These are phyloP conservation scores for Bombardia bombarda DNA, from an alignment of 495 filamentous ascomycete genomes.

Conservation along the genomic window DNA sequence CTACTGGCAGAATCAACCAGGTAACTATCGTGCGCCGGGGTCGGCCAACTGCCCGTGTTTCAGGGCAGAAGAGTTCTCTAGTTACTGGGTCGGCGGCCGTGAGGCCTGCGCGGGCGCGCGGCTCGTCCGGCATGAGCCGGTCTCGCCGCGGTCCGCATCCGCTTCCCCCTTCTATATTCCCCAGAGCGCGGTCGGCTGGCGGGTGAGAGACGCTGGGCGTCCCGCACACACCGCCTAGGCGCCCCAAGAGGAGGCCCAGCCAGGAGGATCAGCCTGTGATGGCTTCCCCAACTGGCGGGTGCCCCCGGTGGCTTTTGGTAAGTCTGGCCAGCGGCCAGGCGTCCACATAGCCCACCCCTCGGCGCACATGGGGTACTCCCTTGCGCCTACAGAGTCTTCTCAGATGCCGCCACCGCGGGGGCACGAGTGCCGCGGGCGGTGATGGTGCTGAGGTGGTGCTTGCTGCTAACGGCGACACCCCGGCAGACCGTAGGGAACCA, in stretches of 20 bases:
- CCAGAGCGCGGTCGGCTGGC: not conserved
- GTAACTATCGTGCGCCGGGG: not conserved
- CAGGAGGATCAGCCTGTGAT: not conserved
- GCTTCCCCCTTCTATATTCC: not conserved
- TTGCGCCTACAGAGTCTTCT: not conserved
- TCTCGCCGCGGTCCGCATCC: not conserved
- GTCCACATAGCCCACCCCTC: conserved; percentile 6
- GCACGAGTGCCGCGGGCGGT: not conserved
- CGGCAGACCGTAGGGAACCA: not conserved
- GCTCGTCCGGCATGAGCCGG: conserved; percentile 4
- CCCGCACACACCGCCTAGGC: not conserved
- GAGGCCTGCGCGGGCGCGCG: conserved; percentile 9
- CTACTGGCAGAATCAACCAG: conserved; percentile 59
- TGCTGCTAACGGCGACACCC: not conserved
- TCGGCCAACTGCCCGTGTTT: not conserved
- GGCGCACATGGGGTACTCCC: not conserved
- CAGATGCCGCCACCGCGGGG: not conserved
- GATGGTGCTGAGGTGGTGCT: not conserved
- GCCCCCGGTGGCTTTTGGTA: conserved; percentile 5
- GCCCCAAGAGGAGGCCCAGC: conserved; percentile 30
- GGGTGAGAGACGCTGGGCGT: not conserved
- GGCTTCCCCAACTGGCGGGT: conserved; percentile 2
- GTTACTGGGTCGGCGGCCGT: conserved; percentile 6
- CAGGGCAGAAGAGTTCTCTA: conserved; percentile 32
- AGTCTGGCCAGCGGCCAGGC: conserved; percentile 1